Base-by-base conservation (phyloP, 768 basidiomycete species). In the Tephrocybe sp. region DNA sequence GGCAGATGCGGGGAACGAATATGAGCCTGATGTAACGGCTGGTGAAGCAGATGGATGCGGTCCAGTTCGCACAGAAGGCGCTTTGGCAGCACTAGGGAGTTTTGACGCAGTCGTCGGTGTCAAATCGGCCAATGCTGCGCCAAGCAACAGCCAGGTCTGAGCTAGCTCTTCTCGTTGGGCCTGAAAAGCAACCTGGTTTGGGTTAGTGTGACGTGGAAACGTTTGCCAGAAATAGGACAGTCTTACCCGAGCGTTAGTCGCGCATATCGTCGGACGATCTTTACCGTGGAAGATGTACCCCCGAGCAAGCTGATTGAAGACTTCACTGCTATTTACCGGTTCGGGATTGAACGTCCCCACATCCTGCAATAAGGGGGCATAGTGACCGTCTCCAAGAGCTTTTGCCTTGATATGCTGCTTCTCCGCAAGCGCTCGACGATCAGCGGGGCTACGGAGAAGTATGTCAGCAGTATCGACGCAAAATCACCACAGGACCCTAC, bases 121-220 rank as follows among this genome's bases (percentile, higher is more conserved):
- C 41, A 81, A 63, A 45, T 84, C 75, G 0, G 70, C 69, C 17
- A 90, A 66, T 3, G 84, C 73, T 14, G 82, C 80, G 11, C 72
- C 76, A 17, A 93, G 65, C 1, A 92, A 66, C 8, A 81, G 57
- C 90, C 90, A 93, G 2, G 74, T 73, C 58, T 89, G 85, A 1
- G 83, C 84, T 3, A 79, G 78, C 3, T 77, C 70, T 23, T 73
- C 61, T 51, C 81, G 77, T 18, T 82, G 82, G 8, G 73, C 83
- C 48, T 79, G 68, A n/a, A 80, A 64, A 6, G 90, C 89, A 38
- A 75, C 67, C 84, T 88, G 48, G 8, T 39, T 26, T 61, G 51
- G 36, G 32, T 52, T 37, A 48, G 45, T 14, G 20, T 38, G 45
- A 24, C 18, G 18, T 33, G 33, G 26, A 38, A 10, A 3, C n/a